phyloP scores from a whole-genome alignment of 768 basidiomycete species.

The Russula sp. region DNA sequence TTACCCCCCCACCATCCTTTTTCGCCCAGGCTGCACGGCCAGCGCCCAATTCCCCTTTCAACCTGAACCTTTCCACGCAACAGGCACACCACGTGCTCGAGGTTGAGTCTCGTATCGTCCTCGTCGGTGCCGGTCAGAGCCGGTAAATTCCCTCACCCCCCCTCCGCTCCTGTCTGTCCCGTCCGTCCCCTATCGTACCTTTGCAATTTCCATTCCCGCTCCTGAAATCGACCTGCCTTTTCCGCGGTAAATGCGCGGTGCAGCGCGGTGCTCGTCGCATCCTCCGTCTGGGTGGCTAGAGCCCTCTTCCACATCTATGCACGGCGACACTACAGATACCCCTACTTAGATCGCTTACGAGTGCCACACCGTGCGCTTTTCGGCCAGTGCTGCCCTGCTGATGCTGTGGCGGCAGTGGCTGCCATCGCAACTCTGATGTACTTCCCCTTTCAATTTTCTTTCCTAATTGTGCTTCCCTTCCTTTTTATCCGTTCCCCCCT shows the following conservation, averaged over 20 bases:
- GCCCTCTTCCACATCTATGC: neutral
- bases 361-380: neutral
- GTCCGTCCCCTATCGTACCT: neutral
- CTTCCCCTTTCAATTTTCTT: neutral
- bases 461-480: neutral
- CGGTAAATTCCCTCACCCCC: conserved; percentile 2
- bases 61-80: conserved; percentile 13
- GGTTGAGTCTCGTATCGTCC: conserved; percentile 19
- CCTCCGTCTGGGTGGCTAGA: neutral
- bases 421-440: conserved; percentile 12
- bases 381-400: neutral
- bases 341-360: conserved; percentile 8
- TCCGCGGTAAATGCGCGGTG: neutral
- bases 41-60: conserved; percentile 20
- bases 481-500: neutral
- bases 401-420: neutral
- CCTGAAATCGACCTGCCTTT: neutral
- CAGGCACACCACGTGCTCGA: conserved; percentile 19
- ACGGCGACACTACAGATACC: conserved; percentile 12
- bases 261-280: conserved; percentile 1
- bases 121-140: conserved; percentile 22
- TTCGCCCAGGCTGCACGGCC: conserved; percentile 21
- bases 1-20: conserved; percentile 12
- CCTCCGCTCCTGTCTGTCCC: neutral
- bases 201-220: neutral